These are phyloP conservation scores for Eucalyptus brandiana DNA, from an alignment of 345 rosid genomes.

Conservation along the genomic window DNA sequence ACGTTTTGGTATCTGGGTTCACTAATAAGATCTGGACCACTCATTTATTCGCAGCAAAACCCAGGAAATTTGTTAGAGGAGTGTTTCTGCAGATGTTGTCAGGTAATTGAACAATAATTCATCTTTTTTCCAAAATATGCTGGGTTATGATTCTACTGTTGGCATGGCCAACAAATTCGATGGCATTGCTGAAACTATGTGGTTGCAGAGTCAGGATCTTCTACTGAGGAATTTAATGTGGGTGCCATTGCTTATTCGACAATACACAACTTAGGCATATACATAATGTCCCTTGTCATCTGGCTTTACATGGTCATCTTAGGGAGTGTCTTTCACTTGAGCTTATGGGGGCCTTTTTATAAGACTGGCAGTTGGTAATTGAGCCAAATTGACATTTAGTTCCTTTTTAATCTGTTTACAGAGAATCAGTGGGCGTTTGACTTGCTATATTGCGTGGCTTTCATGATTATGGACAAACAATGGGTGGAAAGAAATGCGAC, in stretches of 20 bases:
- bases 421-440: slow-evolving; percentile 95
- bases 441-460: slow-evolving; percentile 85
- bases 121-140: background rate
- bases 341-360: background rate
- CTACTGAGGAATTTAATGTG: background rate
- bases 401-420: slow-evolving; percentile 1
- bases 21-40: background rate
- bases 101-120: slow-evolving; percentile 22
- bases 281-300: background rate
- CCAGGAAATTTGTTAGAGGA: slow-evolving; percentile 58
- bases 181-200: background rate
- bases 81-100: slow-evolving; percentile 81
- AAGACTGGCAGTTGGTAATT: background rate
- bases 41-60: slow-evolving; percentile 48
- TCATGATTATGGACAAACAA: slow-evolving; percentile 83
- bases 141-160: background rate
- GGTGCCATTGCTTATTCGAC: background rate
- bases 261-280: background rate
- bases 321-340: background rate
- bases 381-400: background rate
- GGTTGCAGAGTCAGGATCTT: background rate
- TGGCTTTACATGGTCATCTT: background rate
- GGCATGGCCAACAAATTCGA: background rate
- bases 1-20: background rate
- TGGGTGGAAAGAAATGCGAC: slow-evolving; percentile 89